A percentile compares a stretch with the other conserved stretches of the same genome.
These are phyloP conservation scores for Rhizophlyctis rosea DNA, from an alignment of 192 early-diverging fungal species.

Conservation along the genomic window DNA sequence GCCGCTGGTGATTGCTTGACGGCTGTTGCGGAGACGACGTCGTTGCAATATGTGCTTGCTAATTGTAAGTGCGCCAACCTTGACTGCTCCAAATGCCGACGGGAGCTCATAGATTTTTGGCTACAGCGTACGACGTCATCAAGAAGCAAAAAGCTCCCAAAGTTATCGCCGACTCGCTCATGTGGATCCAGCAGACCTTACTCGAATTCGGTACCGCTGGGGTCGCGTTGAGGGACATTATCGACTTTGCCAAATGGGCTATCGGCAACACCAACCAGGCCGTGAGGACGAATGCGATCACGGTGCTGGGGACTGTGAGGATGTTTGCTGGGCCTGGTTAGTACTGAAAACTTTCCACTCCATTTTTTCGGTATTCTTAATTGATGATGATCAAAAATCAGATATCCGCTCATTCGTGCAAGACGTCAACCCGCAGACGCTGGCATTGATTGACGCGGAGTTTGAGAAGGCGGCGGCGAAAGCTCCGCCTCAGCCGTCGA, in stretches of 20 bases:
- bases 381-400: constrained; percentile 27
- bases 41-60: constrained; percentile 77
- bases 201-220: constrained; percentile 89
- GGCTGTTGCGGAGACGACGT: constrained; percentile 68
- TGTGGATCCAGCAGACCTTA: constrained; percentile 82
- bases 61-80: no score
- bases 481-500: constrained; percentile 64
- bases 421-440: constrained; percentile 79
- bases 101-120: no score
- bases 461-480: constrained; percentile 80
- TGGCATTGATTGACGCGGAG: constrained; percentile 87
- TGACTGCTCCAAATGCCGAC: no score
- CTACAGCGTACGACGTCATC: constrained; percentile 66
- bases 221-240: constrained; percentile 69
- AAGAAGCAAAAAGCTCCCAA: constrained; percentile 86
- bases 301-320: constrained; percentile 76
- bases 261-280: constrained; percentile 81
- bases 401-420: constrained; percentile 79
- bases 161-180: constrained; percentile 77
- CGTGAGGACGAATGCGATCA: constrained; percentile 76
- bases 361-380: no score
- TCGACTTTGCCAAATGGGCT: constrained; percentile 79
- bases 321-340: constrained; percentile 77
- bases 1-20: constrained; percentile 76
- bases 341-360: background rate